Conservation (phyloP, 768 basidiomycete species). For the Boletus reticulatus region DNA sequence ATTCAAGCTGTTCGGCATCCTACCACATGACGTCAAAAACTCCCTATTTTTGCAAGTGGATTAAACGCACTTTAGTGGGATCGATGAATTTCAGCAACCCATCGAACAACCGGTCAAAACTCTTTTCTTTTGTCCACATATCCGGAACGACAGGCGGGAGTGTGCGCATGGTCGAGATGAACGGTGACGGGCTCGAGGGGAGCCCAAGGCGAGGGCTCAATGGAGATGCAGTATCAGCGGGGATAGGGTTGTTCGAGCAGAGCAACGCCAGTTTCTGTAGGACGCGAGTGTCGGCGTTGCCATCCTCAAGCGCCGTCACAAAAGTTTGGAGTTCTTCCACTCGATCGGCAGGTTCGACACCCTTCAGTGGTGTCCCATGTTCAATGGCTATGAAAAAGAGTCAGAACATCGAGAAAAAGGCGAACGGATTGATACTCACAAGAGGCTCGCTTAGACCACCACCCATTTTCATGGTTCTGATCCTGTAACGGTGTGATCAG, state of each 20-base stretch:
- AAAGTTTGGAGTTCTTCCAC: constrained; percentile 52
- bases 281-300: constrained; percentile 46
- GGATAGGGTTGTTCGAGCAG: constrained; percentile 57
- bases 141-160: constrained; percentile 47
- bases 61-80: constrained; percentile 52
- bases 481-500: constrained; percentile 70
- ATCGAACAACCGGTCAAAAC: constrained; percentile 67
- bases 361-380: constrained; percentile 45
- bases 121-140: constrained; percentile 72
- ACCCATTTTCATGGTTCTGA: constrained; percentile 66
- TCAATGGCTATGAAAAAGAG: constrained; percentile 33
- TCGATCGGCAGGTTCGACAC: constrained; percentile 38
- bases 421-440: constrained; percentile 43
- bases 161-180: constrained; percentile 37
- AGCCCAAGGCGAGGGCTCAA: constrained; percentile 49
- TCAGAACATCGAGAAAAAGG: constrained; percentile 9
- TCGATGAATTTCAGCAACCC: constrained; percentile 64
- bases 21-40: constrained; percentile 28
- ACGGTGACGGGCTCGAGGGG: constrained; percentile 58
- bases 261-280: constrained; percentile 68
- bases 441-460: constrained; percentile 80
- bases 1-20: constrained; percentile 66
- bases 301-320: constrained; percentile 53
- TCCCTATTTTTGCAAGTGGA: neutral
- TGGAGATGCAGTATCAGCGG: constrained; percentile 44